Evolutionary conservation across 148 eudicot genomes (phyloP).

Genomic region (Camellia lanceoleosa): DNA sequence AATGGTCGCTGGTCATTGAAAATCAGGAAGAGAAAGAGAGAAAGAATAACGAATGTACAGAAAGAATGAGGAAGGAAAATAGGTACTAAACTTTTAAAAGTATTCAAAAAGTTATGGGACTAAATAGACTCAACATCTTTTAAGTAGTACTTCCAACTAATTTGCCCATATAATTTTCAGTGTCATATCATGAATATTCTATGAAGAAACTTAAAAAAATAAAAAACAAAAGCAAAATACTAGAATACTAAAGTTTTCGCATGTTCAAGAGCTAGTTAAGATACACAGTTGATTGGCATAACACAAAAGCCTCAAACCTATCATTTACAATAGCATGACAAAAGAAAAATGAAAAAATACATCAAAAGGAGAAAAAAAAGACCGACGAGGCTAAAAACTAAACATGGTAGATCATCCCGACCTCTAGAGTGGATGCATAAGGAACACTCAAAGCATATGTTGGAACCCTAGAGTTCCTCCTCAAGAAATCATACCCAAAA

Average conservation of each 20-base stretch:
- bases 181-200: no score
- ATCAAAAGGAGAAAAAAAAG: not conserved
- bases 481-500: constrained; percentile 83
- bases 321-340: constrained; percentile 23
- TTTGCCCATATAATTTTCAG: no score
- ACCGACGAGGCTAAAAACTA: constrained; percentile 20
- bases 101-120: no score
- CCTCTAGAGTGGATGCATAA: constrained; percentile 88
- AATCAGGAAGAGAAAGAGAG: no score
- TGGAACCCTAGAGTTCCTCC: constrained; percentile 74
- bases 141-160: no score
- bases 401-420: constrained; percentile 88
- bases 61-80: no score
- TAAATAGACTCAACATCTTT: no score
- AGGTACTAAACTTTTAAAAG: no score
- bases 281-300: not conserved
- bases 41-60: no score
- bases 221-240: not conserved
- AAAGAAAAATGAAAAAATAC: not conserved
- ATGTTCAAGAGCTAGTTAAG: not conserved
- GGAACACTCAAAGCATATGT: constrained; percentile 67
- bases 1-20: no score
- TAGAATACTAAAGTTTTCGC: no score
- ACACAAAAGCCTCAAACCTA: constrained; percentile 5
- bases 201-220: not conserved